Conservation (phyloP, 768 basidiomycete genomes). For the Boletus rex-veris region DNA sequence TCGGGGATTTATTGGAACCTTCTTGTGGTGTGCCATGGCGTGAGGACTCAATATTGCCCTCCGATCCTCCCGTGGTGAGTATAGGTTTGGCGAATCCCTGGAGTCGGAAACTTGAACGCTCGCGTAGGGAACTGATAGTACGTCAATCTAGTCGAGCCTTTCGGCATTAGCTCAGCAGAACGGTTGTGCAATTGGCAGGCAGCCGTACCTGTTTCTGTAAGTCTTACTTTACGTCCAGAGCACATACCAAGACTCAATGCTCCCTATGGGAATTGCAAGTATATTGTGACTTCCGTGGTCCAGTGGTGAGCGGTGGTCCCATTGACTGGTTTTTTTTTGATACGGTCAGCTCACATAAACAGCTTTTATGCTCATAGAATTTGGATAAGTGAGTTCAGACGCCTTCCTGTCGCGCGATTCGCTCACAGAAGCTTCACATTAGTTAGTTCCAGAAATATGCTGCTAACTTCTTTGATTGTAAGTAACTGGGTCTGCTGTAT, state of each 20-base stretch:
- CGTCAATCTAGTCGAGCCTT: neutral
- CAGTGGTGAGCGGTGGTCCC: conserved; percentile 4
- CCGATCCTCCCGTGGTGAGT: conserved; percentile 1
- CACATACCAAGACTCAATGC: too few species aligned
- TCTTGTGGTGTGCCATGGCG: conserved; percentile 1
- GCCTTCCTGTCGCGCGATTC: too few species aligned
- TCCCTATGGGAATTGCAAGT: neutral
- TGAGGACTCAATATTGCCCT: neutral
- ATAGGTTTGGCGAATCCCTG: neutral
- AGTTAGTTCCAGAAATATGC: conserved; percentile 6
- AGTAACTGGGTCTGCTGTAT: neutral
- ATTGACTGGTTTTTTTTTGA: neutral
- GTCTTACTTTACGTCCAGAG: neutral
- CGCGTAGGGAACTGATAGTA: conserved; percentile 3
- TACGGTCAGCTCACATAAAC: neutral
- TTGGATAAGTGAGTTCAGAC: conserved; percentile 9
- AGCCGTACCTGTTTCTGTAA: neutral
- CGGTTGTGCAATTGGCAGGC: neutral
- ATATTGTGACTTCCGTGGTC: neutral
- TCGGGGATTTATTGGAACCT: neutral
- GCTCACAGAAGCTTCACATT: neutral
- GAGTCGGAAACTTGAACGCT: neutral
- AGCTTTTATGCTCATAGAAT: conserved; percentile 14
- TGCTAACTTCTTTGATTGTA: conserved; percentile 7
- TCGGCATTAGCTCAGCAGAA: neutral